Conservation (phyloP, 1,284 basidiomycete genomes). For the Ceratobasidium sp. region DNA sequence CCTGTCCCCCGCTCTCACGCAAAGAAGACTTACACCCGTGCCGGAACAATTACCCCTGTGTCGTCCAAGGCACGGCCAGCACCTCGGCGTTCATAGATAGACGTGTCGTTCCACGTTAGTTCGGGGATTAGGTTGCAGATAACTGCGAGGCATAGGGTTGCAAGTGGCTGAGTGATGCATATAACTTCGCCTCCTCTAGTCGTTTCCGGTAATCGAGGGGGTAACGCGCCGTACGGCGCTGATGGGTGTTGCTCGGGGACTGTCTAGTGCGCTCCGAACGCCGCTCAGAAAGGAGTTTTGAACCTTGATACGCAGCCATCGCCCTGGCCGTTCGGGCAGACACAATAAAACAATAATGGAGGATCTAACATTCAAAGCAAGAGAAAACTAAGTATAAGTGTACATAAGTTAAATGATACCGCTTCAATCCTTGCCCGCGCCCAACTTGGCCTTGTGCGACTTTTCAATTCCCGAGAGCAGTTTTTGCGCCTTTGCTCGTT, state of each 20-base stretch:
- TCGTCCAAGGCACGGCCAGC: background rate
- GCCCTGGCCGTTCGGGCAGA: too few species aligned
- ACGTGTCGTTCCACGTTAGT: background rate
- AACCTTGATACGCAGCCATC: background rate
- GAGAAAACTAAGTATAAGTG: slow-evolving; percentile 42
- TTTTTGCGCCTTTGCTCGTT: slow-evolving; percentile 82
- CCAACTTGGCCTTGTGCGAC: slow-evolving; percentile 32
- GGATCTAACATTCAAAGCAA: slow-evolving; percentile 42
- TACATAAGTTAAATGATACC: slow-evolving; percentile 44
- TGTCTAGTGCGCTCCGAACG: too few species aligned
- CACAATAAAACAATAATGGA: slow-evolving; percentile 12
- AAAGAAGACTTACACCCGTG: slow-evolving; percentile 1
- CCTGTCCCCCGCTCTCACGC: slow-evolving; percentile 12
- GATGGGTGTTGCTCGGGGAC: too few species aligned
- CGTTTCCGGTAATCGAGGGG: too few species aligned
- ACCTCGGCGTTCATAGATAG: slow-evolving; percentile 20
- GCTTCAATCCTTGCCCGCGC: slow-evolving; percentile 22
- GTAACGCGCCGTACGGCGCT: too few species aligned
- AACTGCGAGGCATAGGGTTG: background rate
- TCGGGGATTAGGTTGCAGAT: background rate
- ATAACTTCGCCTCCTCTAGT: background rate
- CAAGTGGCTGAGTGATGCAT: slow-evolving; percentile 1
- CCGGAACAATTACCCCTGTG: slow-evolving; percentile 13
- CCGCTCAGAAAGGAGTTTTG: background rate
- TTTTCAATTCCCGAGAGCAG: slow-evolving; percentile 69